Base-by-base conservation (phyloP, 805 yeast species). In the Pichia paraexigua region DNA sequence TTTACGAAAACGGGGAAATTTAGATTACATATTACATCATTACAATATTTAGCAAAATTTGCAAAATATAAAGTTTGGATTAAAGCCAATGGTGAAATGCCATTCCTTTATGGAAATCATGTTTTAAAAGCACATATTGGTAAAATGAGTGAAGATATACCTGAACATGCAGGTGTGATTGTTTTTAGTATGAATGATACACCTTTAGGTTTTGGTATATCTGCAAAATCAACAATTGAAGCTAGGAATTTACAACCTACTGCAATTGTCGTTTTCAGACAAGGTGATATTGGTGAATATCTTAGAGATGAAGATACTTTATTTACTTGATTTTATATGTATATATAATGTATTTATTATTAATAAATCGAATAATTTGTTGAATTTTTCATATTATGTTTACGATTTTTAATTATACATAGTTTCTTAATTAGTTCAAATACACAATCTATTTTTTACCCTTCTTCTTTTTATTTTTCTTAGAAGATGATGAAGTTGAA, bases 21-120 rank as follows among this genome's bases (percentile, higher is more conserved):
- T 74, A 80, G 96, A 70, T 74, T 94, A 58, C 99, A 94, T 67
- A 84, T 94, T 56, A 94, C 99, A n/a, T 77, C 97, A 4, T 76
- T 94, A 56, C 83, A 87, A 45, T 78, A 87, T 55, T 71, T 94
- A 52, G 85, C 96, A 2, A 85, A 87, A 60, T 83, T 85, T 65
- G 97, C 99, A 47, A 87, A 87, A 67, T 90, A 84, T 72, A 94
- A 92, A 71, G 75, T 94, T 41, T 94, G 99, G 99, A 88, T 94
- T 70, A 94, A 94, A 69, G 83, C 82, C 48, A 94, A 94, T 65
- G 99, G 99, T 61, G 99, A 94, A 70, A 94, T 94, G 99, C 98
- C 99, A 15, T 94, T 85, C 66, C 71, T 94, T 58, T 94, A 94
- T 62, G 99, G 99, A 39, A 94, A 94, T 72, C 96, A 94, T 67